A percentile compares a stretch with the other conserved stretches of the same genome.
These are phyloP conservation scores for Symmetrospora coprosmae DNA, from an alignment of 768 basidiomycete species.

Conservation along the genomic window DNA sequence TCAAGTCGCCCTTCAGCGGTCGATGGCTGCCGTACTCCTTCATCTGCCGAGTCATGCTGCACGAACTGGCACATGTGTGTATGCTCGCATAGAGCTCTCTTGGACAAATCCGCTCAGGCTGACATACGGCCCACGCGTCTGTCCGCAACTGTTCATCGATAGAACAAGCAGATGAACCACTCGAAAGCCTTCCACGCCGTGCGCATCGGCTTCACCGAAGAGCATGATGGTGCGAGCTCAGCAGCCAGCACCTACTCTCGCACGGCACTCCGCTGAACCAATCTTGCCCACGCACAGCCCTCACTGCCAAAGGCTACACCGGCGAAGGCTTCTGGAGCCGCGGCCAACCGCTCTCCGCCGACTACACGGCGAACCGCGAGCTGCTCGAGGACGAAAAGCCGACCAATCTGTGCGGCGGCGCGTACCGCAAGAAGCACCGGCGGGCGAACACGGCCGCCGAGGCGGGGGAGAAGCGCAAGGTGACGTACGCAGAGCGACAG, in stretches of 20 bases:
- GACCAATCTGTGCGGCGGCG: slow-evolving; percentile 6
- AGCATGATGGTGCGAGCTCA: slow-evolving; percentile 1
- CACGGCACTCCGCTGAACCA: too few species aligned
- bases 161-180: slow-evolving; percentile 23
- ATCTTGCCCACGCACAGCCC: not conserved
- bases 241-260: too few species aligned
- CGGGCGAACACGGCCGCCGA: too few species aligned
- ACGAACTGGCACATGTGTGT: slow-evolving; percentile 17
- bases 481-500: slow-evolving; percentile 11
- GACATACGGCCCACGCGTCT: too few species aligned
- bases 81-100: not conserved
- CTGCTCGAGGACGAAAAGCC: slow-evolving; percentile 1
- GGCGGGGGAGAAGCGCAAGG: slow-evolving; percentile 5
- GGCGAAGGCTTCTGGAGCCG: slow-evolving; percentile 19
- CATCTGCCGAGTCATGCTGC: slow-evolving; percentile 14
- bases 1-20: slow-evolving; percentile 1
- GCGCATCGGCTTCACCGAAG: slow-evolving; percentile 7
- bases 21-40: slow-evolving; percentile 14
- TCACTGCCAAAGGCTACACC: slow-evolving; percentile 5
- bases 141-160: not conserved
- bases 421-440: slow-evolving; percentile 6
- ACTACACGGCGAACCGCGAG: not conserved
- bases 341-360: slow-evolving; percentile 6
- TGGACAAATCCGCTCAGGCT: too few species aligned
- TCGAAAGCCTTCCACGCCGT: slow-evolving; percentile 9